Base-by-base conservation (phyloP, 2,329 filamentous ascomycete genomes). In the Aspergillus neoniger region DNA sequence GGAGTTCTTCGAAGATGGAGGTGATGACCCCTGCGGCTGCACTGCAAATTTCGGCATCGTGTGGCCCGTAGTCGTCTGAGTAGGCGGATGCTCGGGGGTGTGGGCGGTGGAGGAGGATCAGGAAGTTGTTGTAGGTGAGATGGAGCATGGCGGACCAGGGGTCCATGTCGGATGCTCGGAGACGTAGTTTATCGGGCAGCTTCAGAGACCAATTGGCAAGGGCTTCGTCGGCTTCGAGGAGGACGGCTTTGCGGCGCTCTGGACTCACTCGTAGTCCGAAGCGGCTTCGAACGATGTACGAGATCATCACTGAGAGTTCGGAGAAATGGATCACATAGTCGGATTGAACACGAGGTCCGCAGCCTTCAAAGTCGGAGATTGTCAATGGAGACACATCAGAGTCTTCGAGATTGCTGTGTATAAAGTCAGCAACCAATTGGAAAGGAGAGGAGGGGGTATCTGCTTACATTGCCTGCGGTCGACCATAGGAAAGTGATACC, bases 301-400 rank as follows among this genome's bases (percentile, higher is more conserved):
- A 82, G 44, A 84, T 80, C 67, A 84, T 81, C 19, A 81, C 76
- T 61, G 82, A 84, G 0, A 85, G 74, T 39, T 78, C 78, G 2
- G 81, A 79, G 52, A 82, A 81, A 32, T 83, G 76, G 23, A 82
- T 81, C 17, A 79, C 77, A 59, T 76, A 80, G 23, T 80, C 77
- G 10, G 73, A 65, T 65, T 79, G 76, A 19, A 83, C 81, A 14
- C 75, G 72, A 8, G 72, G 59, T 2, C 80, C 79, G 60, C 79
- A 80, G 12, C 78, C 80, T 62, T 81, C 74, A 55, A 84, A 83
- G 69, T 84, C 78, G 2, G 74, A 74, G 10, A 69, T 67, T 4
- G 75, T 76, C 32, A 84, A 74, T 19, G 76, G 74, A 14, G 77
- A 77, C 2, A 82, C 79, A 67, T 85, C 82, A 12, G 78, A 82